Evolutionary conservation across 2,329 filamentous ascomycete genomes (phyloP), one percentile per base, ranked within the genome.

Genomic region (Botryotinia convoluta): DNA sequence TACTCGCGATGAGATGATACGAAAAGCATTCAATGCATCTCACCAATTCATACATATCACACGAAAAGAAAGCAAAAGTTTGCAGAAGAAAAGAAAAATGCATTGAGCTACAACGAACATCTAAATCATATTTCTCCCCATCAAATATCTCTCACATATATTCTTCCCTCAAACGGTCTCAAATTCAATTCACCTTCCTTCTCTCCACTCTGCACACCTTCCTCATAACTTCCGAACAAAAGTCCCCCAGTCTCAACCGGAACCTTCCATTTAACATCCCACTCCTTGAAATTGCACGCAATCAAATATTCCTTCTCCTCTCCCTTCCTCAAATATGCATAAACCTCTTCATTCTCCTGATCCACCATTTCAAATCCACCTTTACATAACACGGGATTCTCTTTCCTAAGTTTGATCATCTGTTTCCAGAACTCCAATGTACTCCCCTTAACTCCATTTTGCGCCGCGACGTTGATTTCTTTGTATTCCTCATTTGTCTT

Each of bases 401-500:
- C 59, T 67, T 77, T 77, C 51, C 77, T 29, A 2, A 73, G 5
- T 12, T 35, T 20, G 7, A 78, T 59, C 29, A 79, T 71, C 16
- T 69, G 76, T 20, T 65, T 78, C 71, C 60, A 76, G 57, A 79
- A 73, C 29, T 76, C 69, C 35, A 80, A 45, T 2, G 75, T 69
- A 18, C 62, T 70, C 3, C 57, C 57, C 29, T 63, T 26, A 22
- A 71, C 48, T 6, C 63, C 59, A 18, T 74, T 39, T 51, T 77
- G 75, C 2, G 67, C 44, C 18, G 61, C 73, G 14, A 72, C 74
- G 78, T 94, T 75, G 79, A 90, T 82, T 0, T 80, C 80, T 37
- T 78, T 82, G 74, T 87, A 87, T 72, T 88, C 85, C n/a, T 87
- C 86, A 73, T 88, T 85, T 18, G 88, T 84, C 7, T 85, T 83